These are phyloP conservation scores for Beauveria sp. DNA, from an alignment of 2,329 filamentous ascomycete genomes.

Conservation along the genomic window DNA sequence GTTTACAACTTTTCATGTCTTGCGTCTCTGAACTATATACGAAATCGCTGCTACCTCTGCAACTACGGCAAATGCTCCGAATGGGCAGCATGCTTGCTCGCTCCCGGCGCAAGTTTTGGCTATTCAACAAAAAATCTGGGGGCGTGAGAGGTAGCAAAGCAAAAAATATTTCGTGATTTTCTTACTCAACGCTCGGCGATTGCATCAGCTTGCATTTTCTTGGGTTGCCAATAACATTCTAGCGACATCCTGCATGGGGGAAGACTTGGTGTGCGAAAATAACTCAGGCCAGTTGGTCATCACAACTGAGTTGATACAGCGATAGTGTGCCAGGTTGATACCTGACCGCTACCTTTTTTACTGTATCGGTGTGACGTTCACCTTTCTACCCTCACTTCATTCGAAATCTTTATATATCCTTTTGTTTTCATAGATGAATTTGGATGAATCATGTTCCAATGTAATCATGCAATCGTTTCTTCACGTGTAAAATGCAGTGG, in stretches of 20 bases:
- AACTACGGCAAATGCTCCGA: not conserved
- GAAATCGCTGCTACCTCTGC: not conserved
- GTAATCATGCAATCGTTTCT: not conserved
- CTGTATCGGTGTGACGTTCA: not conserved
- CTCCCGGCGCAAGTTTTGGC: not conserved
- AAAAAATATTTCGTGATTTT: not conserved
- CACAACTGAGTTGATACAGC: not conserved
- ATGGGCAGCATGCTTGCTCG: not conserved
- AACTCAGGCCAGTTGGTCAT: not conserved
- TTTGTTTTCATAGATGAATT: conserved; percentile 28
- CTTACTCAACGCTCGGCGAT: not conserved
- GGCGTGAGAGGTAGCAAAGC: not conserved
- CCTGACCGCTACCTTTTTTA: not conserved
- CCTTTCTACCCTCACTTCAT: not conserved
- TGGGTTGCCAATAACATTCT: conserved; percentile 6
- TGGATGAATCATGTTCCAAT: conserved; percentile 9
- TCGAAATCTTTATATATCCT: conserved; percentile 27
- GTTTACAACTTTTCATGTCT: conserved; percentile 7
- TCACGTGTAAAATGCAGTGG: not conserved
- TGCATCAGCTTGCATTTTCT: conserved; percentile 4
- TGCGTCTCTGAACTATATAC: not conserved
- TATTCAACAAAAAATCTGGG: not conserved
- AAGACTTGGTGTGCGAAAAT: not conserved
- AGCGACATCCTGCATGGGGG: conserved; percentile 7
- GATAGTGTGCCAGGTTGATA: not conserved